phyloP scores from a whole-genome alignment of 305 asterid genomes.

The Vinca major region DNA sequence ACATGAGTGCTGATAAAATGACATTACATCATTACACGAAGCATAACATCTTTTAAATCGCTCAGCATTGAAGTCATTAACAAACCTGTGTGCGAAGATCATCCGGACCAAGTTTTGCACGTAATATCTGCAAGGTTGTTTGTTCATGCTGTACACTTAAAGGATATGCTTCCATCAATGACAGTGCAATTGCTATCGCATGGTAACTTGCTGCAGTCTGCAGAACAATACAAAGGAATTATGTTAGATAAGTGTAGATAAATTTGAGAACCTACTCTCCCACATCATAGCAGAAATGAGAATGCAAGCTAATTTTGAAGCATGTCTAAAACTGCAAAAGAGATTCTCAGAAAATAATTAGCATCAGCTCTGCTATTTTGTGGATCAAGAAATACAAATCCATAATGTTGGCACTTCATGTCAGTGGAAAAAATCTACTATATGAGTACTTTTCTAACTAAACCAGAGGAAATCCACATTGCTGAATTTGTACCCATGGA shows the following conservation, averaged over 20 bases:
- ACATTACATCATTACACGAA: not conserved
- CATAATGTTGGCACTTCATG: not conserved
- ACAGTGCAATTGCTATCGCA: constrained; percentile 97
- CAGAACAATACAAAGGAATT: constrained; percentile 24
- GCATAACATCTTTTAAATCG: not conserved
- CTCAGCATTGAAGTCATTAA: constrained; percentile 1
- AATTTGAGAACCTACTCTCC: constrained; percentile 1
- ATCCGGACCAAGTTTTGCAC: constrained; percentile 93
- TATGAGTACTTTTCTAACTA: not conserved
- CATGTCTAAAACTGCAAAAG: not conserved
- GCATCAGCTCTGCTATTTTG: not conserved
- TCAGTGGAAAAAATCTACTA: not conserved
- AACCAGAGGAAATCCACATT: not conserved
- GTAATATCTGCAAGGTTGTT: constrained; percentile 85
- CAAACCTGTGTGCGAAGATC: constrained; percentile 97
- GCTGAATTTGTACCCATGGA: not conserved
- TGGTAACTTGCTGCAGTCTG: constrained; percentile 99
- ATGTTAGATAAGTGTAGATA: constrained; percentile 1
- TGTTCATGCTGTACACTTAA: constrained; percentile 99
- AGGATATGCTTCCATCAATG: constrained; percentile 99
- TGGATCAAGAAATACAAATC: not conserved
- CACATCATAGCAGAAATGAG: not conserved
- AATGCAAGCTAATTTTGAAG: not conserved
- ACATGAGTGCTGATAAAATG: not conserved
- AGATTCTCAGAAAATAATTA: constrained; percentile 1